Conservation (phyloP, 2,329 filamentous ascomycete genomes). For the Nannizzia gypsea region DNA sequence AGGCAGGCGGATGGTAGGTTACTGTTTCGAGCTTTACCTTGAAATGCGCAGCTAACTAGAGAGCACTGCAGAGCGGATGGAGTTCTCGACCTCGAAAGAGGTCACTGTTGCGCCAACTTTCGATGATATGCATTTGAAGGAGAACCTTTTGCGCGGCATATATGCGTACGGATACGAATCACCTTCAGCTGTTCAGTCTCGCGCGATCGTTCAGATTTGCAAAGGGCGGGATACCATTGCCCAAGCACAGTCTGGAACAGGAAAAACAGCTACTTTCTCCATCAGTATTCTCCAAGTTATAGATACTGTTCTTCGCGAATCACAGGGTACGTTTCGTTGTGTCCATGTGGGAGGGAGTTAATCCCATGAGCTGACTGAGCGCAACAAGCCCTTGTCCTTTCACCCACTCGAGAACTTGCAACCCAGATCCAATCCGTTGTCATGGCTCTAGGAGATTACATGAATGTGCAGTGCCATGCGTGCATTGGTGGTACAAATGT, state of each 20-base stretch:
- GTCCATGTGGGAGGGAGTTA: neutral
- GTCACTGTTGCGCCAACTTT: constrained; percentile 86
- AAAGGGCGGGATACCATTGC: constrained; percentile 98
- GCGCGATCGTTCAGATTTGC: constrained; percentile 97
- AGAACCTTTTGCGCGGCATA: constrained; percentile 90
- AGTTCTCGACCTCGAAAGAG: constrained; percentile 97
- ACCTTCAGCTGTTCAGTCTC: constrained; percentile 91
- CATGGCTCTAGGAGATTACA: constrained; percentile 97
- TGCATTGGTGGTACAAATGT: constrained; percentile 98
- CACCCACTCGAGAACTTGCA: constrained; percentile 94
- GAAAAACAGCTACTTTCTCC: constrained; percentile 99
- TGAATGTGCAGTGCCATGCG: constrained; percentile 97
- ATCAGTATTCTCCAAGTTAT: constrained; percentile 99
- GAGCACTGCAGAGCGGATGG: constrained; percentile 62
- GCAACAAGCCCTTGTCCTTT: constrained; percentile 69
- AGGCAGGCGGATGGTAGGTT: constrained; percentile 62
- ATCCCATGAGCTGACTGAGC: neutral
- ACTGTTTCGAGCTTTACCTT: neutral
- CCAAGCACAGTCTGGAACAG: constrained; percentile 97
- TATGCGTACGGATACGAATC: constrained; percentile 99
- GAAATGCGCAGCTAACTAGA: constrained; percentile 5
- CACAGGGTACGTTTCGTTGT: constrained; percentile 46
- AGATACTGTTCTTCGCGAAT: constrained; percentile 86
- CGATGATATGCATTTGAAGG: constrained; percentile 93
- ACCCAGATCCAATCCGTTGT: constrained; percentile 99